Percentiles rank a stretch among this genome's conserved stretches.
Conservation (phyloP, 164 flowering plant species). For the Dillenia turbinata region DNA sequence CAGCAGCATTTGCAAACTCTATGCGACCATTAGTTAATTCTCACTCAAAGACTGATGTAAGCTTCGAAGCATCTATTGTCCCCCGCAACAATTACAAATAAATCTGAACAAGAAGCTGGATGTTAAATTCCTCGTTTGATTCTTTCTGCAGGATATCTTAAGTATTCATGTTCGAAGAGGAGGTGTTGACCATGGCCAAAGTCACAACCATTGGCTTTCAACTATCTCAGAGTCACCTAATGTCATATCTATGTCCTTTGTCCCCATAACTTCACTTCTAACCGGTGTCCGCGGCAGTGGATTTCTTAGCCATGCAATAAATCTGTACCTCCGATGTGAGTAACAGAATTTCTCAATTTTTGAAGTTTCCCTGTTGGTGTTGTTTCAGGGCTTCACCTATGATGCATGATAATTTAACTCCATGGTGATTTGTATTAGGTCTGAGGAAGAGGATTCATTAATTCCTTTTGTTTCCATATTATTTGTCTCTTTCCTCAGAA, state of each 20-base stretch:
- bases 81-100: neutral
- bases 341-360: constrained; percentile 8
- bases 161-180: constrained; percentile 62
- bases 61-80: constrained; percentile 7
- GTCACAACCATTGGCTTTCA: constrained; percentile 76
- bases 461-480: too few species aligned
- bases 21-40: constrained; percentile 34
- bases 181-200: constrained; percentile 60
- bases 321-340: constrained; percentile 89
- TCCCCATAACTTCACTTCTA: constrained; percentile 80
- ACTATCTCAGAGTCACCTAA: constrained; percentile 80
- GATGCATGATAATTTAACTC: too few species aligned
- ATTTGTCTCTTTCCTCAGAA: too few species aligned
- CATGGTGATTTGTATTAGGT: too few species aligned
- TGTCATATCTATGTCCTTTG: constrained; percentile 85
- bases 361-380: too few species aligned
- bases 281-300: constrained; percentile 76
- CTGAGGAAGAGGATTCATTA: too few species aligned
- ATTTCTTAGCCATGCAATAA: constrained; percentile 79
- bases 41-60: constrained; percentile 62
- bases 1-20: constrained; percentile 34
- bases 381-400: too few species aligned
- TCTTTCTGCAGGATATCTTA: constrained; percentile 46
- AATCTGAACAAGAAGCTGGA: neutral
- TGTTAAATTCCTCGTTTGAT: neutral